These are phyloP conservation scores for Glarea lozoyensis DNA, from an alignment of 495 filamentous ascomycete genomes.

Conservation along the genomic window DNA sequence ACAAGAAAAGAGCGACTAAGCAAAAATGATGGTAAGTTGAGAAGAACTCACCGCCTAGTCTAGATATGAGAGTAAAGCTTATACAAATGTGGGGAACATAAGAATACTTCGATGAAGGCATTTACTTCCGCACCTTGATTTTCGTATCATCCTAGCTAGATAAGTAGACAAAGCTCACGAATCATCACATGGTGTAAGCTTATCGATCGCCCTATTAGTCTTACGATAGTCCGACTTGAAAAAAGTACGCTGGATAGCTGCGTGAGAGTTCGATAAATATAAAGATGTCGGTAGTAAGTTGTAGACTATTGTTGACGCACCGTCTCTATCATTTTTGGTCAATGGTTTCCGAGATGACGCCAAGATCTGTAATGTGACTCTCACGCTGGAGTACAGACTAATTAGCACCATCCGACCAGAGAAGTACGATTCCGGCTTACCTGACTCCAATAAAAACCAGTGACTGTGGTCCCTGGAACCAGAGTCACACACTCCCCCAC, in stretches of 20 bases:
- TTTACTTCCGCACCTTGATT: too few species aligned
- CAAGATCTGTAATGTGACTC: background rate
- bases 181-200: too few species aligned
- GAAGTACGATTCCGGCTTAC: background rate
- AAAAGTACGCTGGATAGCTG: background rate
- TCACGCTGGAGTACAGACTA: background rate
- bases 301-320: background rate
- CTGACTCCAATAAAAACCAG: slow-evolving; percentile 7
- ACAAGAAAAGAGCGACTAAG: too few species aligned
- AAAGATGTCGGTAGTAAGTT: background rate
- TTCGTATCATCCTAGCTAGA: too few species aligned
- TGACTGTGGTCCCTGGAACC: background rate
- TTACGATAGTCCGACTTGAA: background rate
- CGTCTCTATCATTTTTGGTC: background rate
- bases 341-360: background rate
- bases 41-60: too few species aligned
- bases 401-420: background rate
- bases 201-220: background rate
- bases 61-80: too few species aligned
- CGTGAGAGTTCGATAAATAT: background rate
- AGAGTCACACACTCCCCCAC: background rate
- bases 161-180: too few species aligned
- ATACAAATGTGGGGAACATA: too few species aligned
- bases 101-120: too few species aligned
- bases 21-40: too few species aligned